Conservation (phyloP, 2,329 filamentous ascomycete species). For the Pleochaeta shiraiana region DNA sequence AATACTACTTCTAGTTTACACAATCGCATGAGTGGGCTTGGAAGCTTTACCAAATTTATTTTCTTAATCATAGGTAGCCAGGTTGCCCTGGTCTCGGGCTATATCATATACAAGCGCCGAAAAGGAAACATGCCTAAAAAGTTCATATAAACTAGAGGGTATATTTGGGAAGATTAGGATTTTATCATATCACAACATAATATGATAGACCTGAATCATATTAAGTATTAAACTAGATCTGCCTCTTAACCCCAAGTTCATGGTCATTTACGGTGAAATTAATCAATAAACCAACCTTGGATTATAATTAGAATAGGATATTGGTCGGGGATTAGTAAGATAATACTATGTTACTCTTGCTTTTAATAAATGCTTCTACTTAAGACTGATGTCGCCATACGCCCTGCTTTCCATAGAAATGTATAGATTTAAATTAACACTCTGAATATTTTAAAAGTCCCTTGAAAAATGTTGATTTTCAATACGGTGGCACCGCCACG, state of each 20-base stretch:
- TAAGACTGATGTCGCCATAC: conserved; percentile 4
- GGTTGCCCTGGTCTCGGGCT: conserved; percentile 11
- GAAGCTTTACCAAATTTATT: conserved; percentile 5
- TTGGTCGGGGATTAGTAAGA: too few species aligned
- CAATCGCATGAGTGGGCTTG: not conserved
- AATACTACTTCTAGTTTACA: conserved; percentile 5
- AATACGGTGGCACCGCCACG: conserved; percentile 17
- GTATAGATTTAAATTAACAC: not conserved
- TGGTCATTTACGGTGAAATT: too few species aligned
- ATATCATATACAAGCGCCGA: conserved; percentile 17
- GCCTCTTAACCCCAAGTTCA: too few species aligned
- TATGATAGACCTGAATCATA: too few species aligned
- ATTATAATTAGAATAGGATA: too few species aligned
- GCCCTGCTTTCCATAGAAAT: not conserved
- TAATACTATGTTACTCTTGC: too few species aligned
- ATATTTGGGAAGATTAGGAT: too few species aligned
- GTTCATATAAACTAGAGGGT: conserved; percentile 16
- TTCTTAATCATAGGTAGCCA: conserved; percentile 15
- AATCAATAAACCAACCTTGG: too few species aligned
- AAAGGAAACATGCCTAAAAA: conserved; percentile 16
- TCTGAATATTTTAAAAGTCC: not conserved
- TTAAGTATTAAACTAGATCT: too few species aligned
- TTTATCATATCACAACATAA: too few species aligned
- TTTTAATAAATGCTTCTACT: too few species aligned
- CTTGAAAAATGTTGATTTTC: conserved; percentile 8